Conservation (phyloP, 768 basidiomycete genomes). For the Agaricus blazei region DNA sequence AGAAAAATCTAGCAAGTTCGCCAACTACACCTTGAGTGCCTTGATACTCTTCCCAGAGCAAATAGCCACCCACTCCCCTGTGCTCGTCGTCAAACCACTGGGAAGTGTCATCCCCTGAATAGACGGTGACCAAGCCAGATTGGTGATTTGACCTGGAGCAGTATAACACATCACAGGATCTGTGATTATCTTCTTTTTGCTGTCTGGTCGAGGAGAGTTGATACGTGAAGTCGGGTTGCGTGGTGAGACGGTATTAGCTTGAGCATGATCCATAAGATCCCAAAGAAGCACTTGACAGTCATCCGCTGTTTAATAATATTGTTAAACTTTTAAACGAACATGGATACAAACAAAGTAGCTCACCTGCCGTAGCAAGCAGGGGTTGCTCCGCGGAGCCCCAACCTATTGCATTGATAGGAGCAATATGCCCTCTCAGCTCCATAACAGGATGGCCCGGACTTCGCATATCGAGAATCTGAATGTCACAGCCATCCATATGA, state of each 20-base stretch:
- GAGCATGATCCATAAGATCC: conserved; percentile 72
- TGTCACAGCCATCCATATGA: conserved; percentile 85
- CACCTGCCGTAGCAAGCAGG: conserved; percentile 84
- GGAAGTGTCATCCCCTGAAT: conserved; percentile 75
- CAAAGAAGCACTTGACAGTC: conserved; percentile 93
- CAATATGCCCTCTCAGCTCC: conserved; percentile 81
- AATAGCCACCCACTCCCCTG: conserved; percentile 86
- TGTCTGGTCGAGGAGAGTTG: conserved; percentile 78
- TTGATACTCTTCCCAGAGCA: conserved; percentile 80
- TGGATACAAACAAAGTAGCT: not conserved
- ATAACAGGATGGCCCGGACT: conserved; percentile 94
- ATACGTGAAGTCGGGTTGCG: conserved; percentile 67
- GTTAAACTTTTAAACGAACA: not conserved
- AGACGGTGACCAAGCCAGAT: conserved; percentile 84
- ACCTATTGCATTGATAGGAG: conserved; percentile 79
- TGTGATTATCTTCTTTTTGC: conserved; percentile 65
- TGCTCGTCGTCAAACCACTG: conserved; percentile 64
- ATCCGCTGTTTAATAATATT: conserved; percentile 52
- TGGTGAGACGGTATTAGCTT: conserved; percentile 54
- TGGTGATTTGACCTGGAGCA: conserved; percentile 71
- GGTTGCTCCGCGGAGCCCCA: conserved; percentile 88
- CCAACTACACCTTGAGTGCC: conserved; percentile 68
- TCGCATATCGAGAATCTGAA: conserved; percentile 96
- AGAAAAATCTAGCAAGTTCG: not conserved
- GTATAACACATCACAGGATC: conserved; percentile 86